phyloP scores from a whole-genome alignment of 2,329 filamentous ascomycete genomes.

The Myriangium duriaei region DNA sequence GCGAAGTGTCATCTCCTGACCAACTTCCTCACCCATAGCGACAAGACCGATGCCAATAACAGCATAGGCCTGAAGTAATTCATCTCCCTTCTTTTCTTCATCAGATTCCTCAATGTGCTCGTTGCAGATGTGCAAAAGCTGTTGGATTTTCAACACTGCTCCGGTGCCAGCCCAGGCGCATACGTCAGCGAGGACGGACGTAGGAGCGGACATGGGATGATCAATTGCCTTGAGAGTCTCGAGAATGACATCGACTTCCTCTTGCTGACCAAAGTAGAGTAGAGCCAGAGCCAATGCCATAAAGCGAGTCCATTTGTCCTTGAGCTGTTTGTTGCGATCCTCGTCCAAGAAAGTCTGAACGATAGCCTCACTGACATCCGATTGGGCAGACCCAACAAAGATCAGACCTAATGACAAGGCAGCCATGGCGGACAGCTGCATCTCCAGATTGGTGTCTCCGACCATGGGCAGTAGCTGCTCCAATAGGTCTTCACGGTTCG shows the following conservation, averaged over 20 bases:
- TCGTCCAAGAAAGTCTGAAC: slow-evolving; percentile 89
- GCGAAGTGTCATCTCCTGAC: slow-evolving; percentile 95
- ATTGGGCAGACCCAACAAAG: slow-evolving; percentile 83
- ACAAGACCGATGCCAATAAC: slow-evolving; percentile 89
- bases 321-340: slow-evolving; percentile 77
- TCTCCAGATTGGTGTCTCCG: slow-evolving; percentile 68
- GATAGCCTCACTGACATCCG: slow-evolving; percentile 83
- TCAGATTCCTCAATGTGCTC: slow-evolving; percentile 92
- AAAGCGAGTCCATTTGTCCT: slow-evolving; percentile 97
- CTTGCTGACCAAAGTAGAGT: slow-evolving; percentile 90
- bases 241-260: slow-evolving; percentile 95
- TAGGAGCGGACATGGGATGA: slow-evolving; percentile 94
- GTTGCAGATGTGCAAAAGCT: slow-evolving; percentile 94
- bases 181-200: slow-evolving; percentile 83
- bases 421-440: slow-evolving; percentile 95
- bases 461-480: slow-evolving; percentile 80
- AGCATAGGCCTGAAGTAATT: slow-evolving; percentile 89
- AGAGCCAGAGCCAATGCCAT: slow-evolving; percentile 87
- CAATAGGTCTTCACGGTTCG: slow-evolving; percentile 79
- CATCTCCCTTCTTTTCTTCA: slow-evolving; percentile 71
- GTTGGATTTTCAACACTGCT: slow-evolving; percentile 91
- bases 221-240: slow-evolving; percentile 96
- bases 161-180: slow-evolving; percentile 98
- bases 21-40: slow-evolving; percentile 95
- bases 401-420: slow-evolving; percentile 81